These are phyloP conservation scores for Phlebopus sp. DNA, from an alignment of 1,284 basidiomycete species.

Conservation along the genomic window DNA sequence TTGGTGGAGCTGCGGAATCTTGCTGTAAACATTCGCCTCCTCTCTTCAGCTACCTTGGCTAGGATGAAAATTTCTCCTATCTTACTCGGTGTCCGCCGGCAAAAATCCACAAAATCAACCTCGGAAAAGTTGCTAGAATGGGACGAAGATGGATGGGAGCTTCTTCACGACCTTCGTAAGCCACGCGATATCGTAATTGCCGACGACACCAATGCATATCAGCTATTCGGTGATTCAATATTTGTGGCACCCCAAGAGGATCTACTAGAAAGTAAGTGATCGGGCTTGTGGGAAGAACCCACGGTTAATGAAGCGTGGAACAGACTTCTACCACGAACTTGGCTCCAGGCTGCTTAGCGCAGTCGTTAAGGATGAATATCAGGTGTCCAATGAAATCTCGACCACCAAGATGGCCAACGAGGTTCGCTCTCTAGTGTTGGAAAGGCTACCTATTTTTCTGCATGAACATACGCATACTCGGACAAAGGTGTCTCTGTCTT, in stretches of 20 bases:
- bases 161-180: conserved; percentile 60
- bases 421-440: conserved; percentile 67
- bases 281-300: neutral
- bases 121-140: conserved; percentile 40
- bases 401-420: conserved; percentile 48
- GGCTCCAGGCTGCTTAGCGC: conserved; percentile 71
- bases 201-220: conserved; percentile 77
- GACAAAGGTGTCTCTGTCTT: conserved; percentile 68
- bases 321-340: conserved; percentile 65
- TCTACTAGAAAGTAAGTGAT: conserved; percentile 63
- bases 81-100: conserved; percentile 61
- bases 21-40: conserved; percentile 67
- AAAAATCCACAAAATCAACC: conserved; percentile 36
- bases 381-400: conserved; percentile 52
- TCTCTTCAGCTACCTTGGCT: conserved; percentile 54
- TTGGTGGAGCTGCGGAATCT: conserved; percentile 83
- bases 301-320: neutral
- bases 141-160: conserved; percentile 70
- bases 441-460: conserved; percentile 88
- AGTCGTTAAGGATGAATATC: conserved; percentile 76
- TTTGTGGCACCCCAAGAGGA: conserved; percentile 92
- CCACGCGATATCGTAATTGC: conserved; percentile 69
- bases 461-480: conserved; percentile 81
- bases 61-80: conserved; percentile 73
- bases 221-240: conserved; percentile 74